phyloP scores from a whole-genome alignment of 23 red algal genomes.

The Cyanidioschyzon merolae region DNA sequence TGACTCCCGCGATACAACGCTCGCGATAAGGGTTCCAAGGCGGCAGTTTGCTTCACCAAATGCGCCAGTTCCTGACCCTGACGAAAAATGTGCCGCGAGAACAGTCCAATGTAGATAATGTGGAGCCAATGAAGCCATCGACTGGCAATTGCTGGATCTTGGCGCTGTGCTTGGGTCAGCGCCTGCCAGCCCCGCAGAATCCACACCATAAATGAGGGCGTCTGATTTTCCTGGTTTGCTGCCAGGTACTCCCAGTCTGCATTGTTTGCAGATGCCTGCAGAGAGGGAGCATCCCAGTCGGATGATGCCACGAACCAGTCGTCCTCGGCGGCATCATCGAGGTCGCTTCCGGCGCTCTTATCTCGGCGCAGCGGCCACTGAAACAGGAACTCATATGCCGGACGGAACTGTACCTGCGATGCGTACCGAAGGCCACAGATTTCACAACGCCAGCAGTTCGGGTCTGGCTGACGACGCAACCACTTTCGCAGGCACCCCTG shows the following conservation, averaged over 20 bases:
- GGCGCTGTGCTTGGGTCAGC: background rate
- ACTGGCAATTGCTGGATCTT: background rate
- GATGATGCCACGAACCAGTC: background rate
- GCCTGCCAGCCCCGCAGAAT: background rate
- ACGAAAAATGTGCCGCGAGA: background rate
- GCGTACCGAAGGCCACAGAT: background rate
- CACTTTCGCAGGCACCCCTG: slow-evolving; percentile 16
- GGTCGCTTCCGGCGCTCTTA: background rate
- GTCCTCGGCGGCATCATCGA: slow-evolving; percentile 2
- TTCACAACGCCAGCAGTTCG: background rate
- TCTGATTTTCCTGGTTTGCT: background rate
- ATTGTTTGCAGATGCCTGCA: background rate
- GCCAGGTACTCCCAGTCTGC: background rate
- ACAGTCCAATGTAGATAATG: slow-evolving; percentile 8
- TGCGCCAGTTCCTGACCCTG: background rate
- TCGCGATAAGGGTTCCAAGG: background rate
- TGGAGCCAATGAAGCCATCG: slow-evolving; percentile 9
- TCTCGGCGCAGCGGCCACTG: background rate
- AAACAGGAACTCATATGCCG: slow-evolving; percentile 3
- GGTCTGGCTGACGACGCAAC: background rate
- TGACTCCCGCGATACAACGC: background rate
- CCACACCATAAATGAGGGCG: background rate
- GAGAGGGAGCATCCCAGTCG: background rate
- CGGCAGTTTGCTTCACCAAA: background rate
- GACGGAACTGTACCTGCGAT: slow-evolving; percentile 7